phyloP scores from a whole-genome alignment of 495 filamentous ascomycete genomes.

The Penicillium taxi region DNA sequence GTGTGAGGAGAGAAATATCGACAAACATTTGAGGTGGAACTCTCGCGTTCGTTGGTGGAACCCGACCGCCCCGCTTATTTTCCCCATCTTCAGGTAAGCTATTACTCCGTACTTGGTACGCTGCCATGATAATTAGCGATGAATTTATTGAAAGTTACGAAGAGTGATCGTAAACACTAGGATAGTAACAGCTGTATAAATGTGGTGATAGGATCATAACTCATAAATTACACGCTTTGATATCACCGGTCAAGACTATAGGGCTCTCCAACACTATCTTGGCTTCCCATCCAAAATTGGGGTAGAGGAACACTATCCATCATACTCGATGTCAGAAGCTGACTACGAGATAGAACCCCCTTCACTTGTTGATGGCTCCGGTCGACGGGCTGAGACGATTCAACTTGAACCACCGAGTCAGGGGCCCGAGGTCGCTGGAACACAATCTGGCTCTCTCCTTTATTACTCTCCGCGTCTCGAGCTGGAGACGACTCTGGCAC shows the following conservation, averaged over 20 bases:
- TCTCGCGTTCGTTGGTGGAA: conserved; percentile 22
- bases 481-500: conserved; percentile 39
- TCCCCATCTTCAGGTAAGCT: too few species aligned
- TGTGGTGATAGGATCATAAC: conserved; percentile 9
- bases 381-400: conserved; percentile 38
- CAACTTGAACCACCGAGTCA: conserved; percentile 34
- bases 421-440: conserved; percentile 17
- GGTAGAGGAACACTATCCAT: conserved; percentile 43
- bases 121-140: too few species aligned
- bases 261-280: conserved; percentile 40
- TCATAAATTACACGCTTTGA: conserved; percentile 9
- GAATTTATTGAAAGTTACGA: too few species aligned
- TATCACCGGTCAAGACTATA: conserved; percentile 24
- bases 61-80: conserved; percentile 29
- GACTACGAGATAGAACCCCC: conserved; percentile 28
- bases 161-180: too few species aligned
- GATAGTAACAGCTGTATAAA: too few species aligned
- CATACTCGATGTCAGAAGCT: conserved; percentile 38
- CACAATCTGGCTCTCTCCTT: conserved; percentile 4
- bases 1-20: conserved; percentile 6
- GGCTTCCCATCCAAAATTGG: conserved; percentile 33
- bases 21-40: conserved; percentile 13
- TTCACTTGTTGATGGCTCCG: conserved; percentile 14
- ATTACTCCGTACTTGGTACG: too few species aligned
- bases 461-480: conserved; percentile 10